Base-by-base conservation (phyloP, 2,329 filamentous ascomycete genomes). In the Didymella pomorum region DNA sequence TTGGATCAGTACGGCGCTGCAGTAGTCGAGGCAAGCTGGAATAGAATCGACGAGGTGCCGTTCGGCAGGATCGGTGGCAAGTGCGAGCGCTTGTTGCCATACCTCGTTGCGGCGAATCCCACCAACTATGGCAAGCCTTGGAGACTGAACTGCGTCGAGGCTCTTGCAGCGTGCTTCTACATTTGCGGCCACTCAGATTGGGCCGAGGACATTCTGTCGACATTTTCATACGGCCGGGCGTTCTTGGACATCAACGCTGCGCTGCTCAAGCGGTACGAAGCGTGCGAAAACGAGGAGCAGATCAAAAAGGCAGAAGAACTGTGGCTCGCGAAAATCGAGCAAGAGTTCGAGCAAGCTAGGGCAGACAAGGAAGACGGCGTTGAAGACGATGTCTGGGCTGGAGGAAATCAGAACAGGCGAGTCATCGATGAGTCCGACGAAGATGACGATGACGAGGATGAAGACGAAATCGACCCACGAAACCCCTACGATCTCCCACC, bases 121-220 rank as follows among this genome's bases (percentile, higher is more conserved):
- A 95, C 97, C 72, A 99, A 99, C 80, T 99, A 99, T 79, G 95
- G 95, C 60, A 91, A 92, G 72, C 95, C 95, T 5, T 97, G 93
- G 91, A 84, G 93, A 53, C 78, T 99, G 62, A 99, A 99, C 78
- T 99, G 95, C 70, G 95, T 93, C 28, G 95, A 99, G 81, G 95
- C 95, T 4, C 82, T 99, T 45, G 95, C 93, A 0, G 94, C 95
- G 3, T 92, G 91, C 21, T 99, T 96, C 73, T 91, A 86, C 71
- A 99, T 99, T 64, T 98, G 94, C 69, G 92, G 95, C 4, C 92
- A 95, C 71, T 76, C 85, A 7, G 94, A 97, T 49, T 99, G 95
- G 95, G 94, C 95, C 0, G 87, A 90, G 72, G 86, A 92, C 62
- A 87, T 96, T 1, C 79, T 99, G 26, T 86, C 86, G 63, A 90